Evolutionary conservation across 2,329 filamentous ascomycete species (phyloP).

Genomic region (Zarea fungicola): DNA sequence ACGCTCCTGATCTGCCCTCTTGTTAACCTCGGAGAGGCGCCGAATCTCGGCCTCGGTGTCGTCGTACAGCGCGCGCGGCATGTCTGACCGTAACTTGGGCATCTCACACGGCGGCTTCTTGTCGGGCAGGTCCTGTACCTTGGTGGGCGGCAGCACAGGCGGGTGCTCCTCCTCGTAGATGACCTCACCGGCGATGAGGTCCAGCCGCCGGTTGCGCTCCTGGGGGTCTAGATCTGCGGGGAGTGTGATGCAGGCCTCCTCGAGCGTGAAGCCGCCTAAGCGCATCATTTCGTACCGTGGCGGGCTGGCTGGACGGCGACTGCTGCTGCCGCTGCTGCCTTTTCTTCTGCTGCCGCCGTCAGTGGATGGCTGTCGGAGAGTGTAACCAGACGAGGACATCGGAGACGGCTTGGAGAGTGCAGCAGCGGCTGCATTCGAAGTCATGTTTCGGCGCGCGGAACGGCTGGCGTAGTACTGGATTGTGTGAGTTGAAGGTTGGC

Average conservation of each 20-base stretch:
- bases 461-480: too few species aligned
- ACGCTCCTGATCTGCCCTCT: slow-evolving; percentile 27
- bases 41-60: slow-evolving; percentile 15
- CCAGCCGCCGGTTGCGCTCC: slow-evolving; percentile 19
- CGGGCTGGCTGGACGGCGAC: background rate
- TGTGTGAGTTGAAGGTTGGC: too few species aligned
- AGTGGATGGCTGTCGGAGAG: too few species aligned
- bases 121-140: slow-evolving; percentile 21
- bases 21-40: slow-evolving; percentile 15
- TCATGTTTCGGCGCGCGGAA: background rate
- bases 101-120: slow-evolving; percentile 22
- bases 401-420: background rate
- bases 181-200: slow-evolving; percentile 20
- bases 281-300: background rate
- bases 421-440: background rate
- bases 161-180: slow-evolving; percentile 18
- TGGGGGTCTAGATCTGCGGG: slow-evolving; percentile 13
- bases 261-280: slow-evolving; percentile 17
- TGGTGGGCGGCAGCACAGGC: slow-evolving; percentile 24
- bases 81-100: slow-evolving; percentile 15
- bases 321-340: background rate
- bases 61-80: background rate
- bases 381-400: too few species aligned
- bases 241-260: slow-evolving; percentile 20
- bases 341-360: too few species aligned